Conservation (phyloP, 2,329 filamentous ascomycete genomes). For the Xylaria sp. region DNA sequence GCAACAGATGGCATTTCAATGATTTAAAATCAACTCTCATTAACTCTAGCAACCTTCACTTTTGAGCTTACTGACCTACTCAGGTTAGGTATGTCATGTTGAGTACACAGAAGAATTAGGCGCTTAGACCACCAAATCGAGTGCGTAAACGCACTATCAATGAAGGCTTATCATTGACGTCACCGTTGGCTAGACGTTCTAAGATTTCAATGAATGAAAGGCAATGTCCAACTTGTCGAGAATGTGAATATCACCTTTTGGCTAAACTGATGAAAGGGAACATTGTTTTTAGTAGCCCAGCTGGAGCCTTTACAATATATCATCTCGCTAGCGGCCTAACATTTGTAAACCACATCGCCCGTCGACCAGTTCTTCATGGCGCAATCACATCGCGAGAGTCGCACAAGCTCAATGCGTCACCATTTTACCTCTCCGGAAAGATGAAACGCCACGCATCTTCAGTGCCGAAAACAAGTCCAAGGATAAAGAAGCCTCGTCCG, state of each 20-base stretch:
- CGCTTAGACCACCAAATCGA: neutral
- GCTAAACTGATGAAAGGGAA: slow-evolving; percentile 7
- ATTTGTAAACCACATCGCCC: slow-evolving; percentile 1
- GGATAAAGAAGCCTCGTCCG: slow-evolving; percentile 32
- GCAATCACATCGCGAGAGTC: neutral
- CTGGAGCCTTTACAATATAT: slow-evolving; percentile 1
- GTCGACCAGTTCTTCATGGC: neutral
- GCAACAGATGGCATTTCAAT: too few relatives aligned
- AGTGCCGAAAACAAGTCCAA: slow-evolving; percentile 15
- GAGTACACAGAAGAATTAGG: slow-evolving; percentile 18
- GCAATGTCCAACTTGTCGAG: neutral
- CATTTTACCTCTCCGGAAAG: slow-evolving; percentile 1
- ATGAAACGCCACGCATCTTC: slow-evolving; percentile 35
- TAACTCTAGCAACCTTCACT: too few relatives aligned
- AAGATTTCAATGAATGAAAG: neutral
- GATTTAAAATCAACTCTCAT: too few relatives aligned
- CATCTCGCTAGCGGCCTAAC: neutral
- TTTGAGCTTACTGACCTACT: too few relatives aligned
- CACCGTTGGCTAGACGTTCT: slow-evolving; percentile 8
- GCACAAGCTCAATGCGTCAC: neutral
- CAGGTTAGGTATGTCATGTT: too few relatives aligned
- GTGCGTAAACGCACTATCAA: neutral
- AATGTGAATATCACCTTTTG: neutral
- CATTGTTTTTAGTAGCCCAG: slow-evolving; percentile 1
- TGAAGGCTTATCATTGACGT: slow-evolving; percentile 20